Conservation (phyloP, 2,329 filamentous ascomycete genomes). For the Beauveria bassiana region DNA sequence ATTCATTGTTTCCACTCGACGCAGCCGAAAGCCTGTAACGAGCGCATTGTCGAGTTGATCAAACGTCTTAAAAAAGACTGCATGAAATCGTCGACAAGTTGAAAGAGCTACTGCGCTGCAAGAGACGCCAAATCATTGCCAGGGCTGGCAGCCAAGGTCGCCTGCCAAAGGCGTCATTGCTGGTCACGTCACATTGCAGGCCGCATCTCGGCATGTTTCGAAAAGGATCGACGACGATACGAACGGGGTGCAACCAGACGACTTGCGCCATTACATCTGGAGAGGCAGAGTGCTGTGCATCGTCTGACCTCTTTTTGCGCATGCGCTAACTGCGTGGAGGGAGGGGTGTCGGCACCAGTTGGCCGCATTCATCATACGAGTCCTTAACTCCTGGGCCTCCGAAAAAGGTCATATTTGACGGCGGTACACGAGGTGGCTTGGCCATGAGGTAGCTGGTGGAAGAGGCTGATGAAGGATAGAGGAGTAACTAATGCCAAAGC, state of each 20-base stretch:
- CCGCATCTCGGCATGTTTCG: neutral
- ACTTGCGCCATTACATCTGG: neutral
- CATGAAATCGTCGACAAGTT: neutral
- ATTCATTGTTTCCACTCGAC: no score
- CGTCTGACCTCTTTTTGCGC: constrained; percentile 4
- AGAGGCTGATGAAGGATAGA: no score
- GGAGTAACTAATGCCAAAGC: no score
- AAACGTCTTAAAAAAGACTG: neutral
- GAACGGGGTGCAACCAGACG: neutral
- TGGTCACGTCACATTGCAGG: neutral
- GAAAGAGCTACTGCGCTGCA: no score
- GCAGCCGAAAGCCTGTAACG: no score
- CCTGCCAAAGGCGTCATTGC: neutral
- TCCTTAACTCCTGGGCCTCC: no score
- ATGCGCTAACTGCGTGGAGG: neutral
- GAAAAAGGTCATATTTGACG: no score
- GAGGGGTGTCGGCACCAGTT: neutral
- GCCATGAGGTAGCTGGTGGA: no score
- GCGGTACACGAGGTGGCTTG: no score
- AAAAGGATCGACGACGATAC: neutral
- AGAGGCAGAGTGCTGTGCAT: neutral
- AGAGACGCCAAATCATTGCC: neutral
- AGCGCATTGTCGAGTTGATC: no score
- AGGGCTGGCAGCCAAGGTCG: no score
- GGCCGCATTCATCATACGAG: neutral